A percentile compares a stretch with the other conserved stretches of the same genome.
These are phyloP conservation scores for Phaffomyces thermotolerans DNA, from an alignment of 805 yeast species.

Conservation along the genomic window DNA sequence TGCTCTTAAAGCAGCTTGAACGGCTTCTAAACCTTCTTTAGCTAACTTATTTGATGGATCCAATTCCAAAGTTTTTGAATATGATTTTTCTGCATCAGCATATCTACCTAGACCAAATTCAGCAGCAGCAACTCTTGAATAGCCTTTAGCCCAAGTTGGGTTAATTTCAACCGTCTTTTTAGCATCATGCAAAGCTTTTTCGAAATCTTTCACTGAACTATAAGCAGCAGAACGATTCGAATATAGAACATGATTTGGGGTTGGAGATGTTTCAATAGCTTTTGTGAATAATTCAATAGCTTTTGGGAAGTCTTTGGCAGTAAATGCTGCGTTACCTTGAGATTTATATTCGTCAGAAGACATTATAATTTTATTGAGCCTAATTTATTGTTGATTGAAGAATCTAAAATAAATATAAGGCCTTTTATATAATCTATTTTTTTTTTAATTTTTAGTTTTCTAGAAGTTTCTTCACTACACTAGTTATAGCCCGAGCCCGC, in stretches of 20 bases:
- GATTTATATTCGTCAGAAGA: constrained; percentile 78
- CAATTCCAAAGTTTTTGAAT: constrained; percentile 71
- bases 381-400: not conserved
- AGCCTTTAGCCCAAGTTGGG: constrained; percentile 92
- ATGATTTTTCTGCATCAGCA: constrained; percentile 65
- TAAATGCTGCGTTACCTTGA: constrained; percentile 88
- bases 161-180: constrained; percentile 73
- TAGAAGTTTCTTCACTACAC: constrained; percentile 1
- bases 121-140: constrained; percentile 91
- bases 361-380: constrained; percentile 24
- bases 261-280: constrained; percentile 77
- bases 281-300: constrained; percentile 78
- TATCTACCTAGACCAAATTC: constrained; percentile 76
- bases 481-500: too few species aligned
- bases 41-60: constrained; percentile 86
- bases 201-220: constrained; percentile 70
- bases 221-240: constrained; percentile 93
- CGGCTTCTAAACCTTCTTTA: constrained; percentile 67
- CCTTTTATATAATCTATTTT: not conserved
- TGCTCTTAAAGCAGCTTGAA: constrained; percentile 48
- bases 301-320: constrained; percentile 72
- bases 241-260: constrained; percentile 86
- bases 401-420: not conserved
- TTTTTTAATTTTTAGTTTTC: not conserved
- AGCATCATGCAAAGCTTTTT: constrained; percentile 78